A percentile compares a stretch with the other conserved stretches of the same genome.
Conservation (phyloP, 805 yeast genomes). For the Barnettozyma botsteinii region DNA sequence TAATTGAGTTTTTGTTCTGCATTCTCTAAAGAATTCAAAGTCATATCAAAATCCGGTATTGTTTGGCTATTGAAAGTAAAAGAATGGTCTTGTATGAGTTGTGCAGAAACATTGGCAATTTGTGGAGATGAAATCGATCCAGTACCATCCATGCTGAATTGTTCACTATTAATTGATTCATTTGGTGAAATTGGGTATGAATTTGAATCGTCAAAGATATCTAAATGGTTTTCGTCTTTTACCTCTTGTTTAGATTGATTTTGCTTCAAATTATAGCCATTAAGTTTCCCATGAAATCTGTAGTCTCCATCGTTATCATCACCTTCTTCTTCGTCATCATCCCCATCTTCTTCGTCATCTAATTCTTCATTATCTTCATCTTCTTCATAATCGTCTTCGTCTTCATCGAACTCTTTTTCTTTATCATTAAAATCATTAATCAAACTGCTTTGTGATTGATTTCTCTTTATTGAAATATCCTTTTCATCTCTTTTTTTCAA, state of each 20-base stretch:
- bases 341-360: not conserved
- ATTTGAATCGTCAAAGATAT: not conserved
- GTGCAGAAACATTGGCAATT: not conserved
- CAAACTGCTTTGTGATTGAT: not conserved
- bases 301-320: conserved; percentile 2
- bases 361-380: not conserved
- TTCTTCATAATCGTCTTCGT: not conserved
- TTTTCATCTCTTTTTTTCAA: conserved; percentile 8
- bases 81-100: not conserved
- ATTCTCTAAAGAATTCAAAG: conserved; percentile 1
- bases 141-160: not conserved
- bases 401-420: not conserved
- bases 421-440: not conserved
- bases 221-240: too few species aligned
- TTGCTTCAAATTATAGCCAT: not conserved
- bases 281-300: not conserved
- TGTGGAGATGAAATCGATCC: not conserved
- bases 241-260: too few species aligned
- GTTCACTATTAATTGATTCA: conserved; percentile 4
- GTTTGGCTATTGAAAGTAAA: not conserved
- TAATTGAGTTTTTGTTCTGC: conserved; percentile 6
- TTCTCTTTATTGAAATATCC: not conserved
- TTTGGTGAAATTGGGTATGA: conserved; percentile 6
- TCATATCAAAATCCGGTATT: not conserved
- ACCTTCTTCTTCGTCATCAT: not conserved